Base-by-base conservation (phyloP, 352 stramenopile genomes). In the Phytopythium sindhum region DNA sequence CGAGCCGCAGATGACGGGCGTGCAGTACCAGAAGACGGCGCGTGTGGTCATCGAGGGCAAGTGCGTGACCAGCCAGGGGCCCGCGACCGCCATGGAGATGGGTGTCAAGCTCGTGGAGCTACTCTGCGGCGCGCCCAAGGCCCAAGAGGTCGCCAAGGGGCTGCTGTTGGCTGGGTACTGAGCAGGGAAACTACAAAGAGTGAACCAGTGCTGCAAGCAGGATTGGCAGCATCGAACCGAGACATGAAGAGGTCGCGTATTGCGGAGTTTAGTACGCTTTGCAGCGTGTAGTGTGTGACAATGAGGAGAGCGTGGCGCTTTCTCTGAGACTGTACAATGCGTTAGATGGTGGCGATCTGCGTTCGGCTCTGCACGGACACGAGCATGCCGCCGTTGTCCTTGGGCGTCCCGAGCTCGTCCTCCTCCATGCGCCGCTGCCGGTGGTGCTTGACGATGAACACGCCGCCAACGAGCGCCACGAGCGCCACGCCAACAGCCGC, bases 81-180 rank as follows among this genome's bases (percentile, higher is more conserved):
- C 86, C 11, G 86, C 72, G 5, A 95, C 86, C 17, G 81, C 86
- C 21, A 95, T 95, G 84, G 79, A 79, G 24, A 91, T 95, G 80
- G 84, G 80, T 9, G 69, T 95, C 45, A 91, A 91, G 72, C 79
- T 95, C 31, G 82, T 95, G 48, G 81, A 91, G 66, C 63, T 93
- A 52, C 77, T 95, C 11, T 79, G 72, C 31, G 79, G 78, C 33
- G 73, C 77, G 44, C 74, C 90, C 23, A 89, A 88, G 60, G 84
- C 84, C 0, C 70, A 74, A 10, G 35, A 73, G n/a, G 84, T 93
- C 21, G 84, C 86, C 26, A 76, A 85, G 52, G 82, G 68, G 23
- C 64, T 91, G 33, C 71, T 91, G n/a, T 75, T 78, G n/a, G 55
- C 66, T 3, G 56, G 56, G 12, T 61, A 61, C 41, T 61, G 21